Percentiles rank a stretch among this genome's conserved stretches.
Conservation (phyloP, 441 rosid species). For the Eruca vesicaria region DNA sequence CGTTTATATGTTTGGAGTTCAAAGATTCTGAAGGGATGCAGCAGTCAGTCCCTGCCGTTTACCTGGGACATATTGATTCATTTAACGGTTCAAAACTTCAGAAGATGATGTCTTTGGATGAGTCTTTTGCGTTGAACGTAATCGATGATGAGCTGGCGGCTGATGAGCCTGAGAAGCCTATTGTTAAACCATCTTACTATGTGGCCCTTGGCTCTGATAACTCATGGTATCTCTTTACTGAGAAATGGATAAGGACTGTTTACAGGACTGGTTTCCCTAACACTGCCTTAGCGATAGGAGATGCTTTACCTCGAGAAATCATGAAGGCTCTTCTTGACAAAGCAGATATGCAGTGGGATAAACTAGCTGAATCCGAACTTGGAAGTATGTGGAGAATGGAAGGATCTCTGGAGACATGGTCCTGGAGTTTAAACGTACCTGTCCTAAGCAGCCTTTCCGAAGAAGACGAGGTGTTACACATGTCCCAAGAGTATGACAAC, state of each 20-base stretch:
- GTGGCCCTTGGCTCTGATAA: slow-evolving; percentile 96
- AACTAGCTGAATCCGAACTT: slow-evolving; percentile 63
- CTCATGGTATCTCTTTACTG: slow-evolving; percentile 89
- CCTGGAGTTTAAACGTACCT: slow-evolving; percentile 94
- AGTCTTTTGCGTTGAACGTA: slow-evolving; percentile 41
- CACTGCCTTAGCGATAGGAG: slow-evolving; percentile 61
- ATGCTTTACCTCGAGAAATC: slow-evolving; percentile 73
- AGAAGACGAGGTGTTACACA: slow-evolving; percentile 55
- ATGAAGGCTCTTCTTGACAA: slow-evolving; percentile 62
- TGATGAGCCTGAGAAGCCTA: slow-evolving; percentile 37
- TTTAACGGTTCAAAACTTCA: slow-evolving; percentile 51
- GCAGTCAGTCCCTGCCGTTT: slow-evolving; percentile 75
- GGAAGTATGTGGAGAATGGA: slow-evolving; percentile 83
- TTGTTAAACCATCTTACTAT: slow-evolving; percentile 55
- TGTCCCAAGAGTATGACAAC: slow-evolving; percentile 59
- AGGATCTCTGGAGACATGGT: slow-evolving; percentile 96
- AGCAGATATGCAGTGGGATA: slow-evolving; percentile 78
- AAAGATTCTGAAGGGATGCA: slow-evolving; percentile 77
- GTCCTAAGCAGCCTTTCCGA: slow-evolving; percentile 83
- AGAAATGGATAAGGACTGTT: slow-evolving; percentile 76
- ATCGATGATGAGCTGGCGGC: slow-evolving; percentile 28
- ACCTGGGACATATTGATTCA: slow-evolving; percentile 66
- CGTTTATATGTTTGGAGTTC: slow-evolving; percentile 80
- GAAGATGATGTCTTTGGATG: slow-evolving; percentile 41
- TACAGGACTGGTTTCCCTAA: slow-evolving; percentile 84